Percentiles rank a stretch among this genome's conserved stretches.
These are phyloP conservation scores for Ascosphaera pollenicola DNA, from an alignment of 2,329 filamentous ascomycete genomes.

Conservation along the genomic window DNA sequence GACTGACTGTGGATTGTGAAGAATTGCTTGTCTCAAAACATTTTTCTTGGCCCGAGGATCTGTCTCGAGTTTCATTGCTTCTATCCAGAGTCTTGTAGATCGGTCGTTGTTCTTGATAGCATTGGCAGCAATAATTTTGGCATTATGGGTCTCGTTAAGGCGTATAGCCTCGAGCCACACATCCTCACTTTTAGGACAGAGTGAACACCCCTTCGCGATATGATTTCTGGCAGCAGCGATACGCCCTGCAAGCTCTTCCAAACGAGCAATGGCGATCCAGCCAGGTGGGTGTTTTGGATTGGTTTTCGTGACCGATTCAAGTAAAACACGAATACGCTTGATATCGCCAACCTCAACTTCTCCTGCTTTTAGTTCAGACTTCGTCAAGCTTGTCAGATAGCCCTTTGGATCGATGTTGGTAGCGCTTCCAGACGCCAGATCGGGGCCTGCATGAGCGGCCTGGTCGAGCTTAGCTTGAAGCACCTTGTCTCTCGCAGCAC, in stretches of 20 bases:
- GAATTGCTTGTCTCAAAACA: slow-evolving; percentile 73
- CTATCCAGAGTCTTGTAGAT: slow-evolving; percentile 79
- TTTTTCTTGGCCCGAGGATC: slow-evolving; percentile 72
- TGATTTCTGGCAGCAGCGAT: slow-evolving; percentile 72
- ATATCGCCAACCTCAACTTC: slow-evolving; percentile 84
- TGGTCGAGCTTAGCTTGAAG: slow-evolving; percentile 85
- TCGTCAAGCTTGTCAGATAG: slow-evolving; percentile 79
- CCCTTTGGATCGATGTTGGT: slow-evolving; percentile 89
- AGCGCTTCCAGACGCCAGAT: slow-evolving; percentile 52
- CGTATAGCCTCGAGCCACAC: slow-evolving; percentile 93
- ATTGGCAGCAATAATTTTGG: slow-evolving; percentile 83
- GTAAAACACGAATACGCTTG: slow-evolving; percentile 69
- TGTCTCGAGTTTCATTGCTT: slow-evolving; percentile 80
- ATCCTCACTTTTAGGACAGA: slow-evolving; percentile 86
- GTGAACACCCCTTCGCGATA: slow-evolving; percentile 69
- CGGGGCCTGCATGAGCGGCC: slow-evolving; percentile 52
- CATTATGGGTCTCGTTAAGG: slow-evolving; percentile 76
- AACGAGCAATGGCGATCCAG: slow-evolving; percentile 81
- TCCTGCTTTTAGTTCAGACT: slow-evolving; percentile 54
- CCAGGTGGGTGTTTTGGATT: slow-evolving; percentile 88
- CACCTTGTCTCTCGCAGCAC: slow-evolving; percentile 87
- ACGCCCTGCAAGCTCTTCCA: slow-evolving; percentile 86
- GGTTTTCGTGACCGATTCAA: slow-evolving; percentile 95
- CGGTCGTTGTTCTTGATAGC: slow-evolving; percentile 81
- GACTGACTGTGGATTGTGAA: slow-evolving; percentile 85